Base-by-base conservation (phyloP, 1,139 yeast species). In the Blastobotrys elegans region DNA sequence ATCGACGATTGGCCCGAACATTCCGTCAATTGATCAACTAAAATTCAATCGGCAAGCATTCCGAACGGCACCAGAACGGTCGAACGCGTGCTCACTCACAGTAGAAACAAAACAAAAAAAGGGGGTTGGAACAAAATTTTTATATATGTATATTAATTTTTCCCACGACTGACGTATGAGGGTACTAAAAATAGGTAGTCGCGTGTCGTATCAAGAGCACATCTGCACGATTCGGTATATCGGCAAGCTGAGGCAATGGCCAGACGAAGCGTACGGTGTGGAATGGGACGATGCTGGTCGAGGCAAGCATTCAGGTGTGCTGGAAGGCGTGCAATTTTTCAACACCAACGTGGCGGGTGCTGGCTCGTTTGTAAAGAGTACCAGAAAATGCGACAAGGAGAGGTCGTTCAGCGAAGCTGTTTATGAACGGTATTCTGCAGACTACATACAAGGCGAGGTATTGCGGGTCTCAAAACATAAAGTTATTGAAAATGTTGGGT, bases 161-260 rank as follows among this genome's bases (percentile, higher is more conserved):
- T n/a, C n/a, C n/a, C 29, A 26, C 11, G 29, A 26, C 29, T 26
- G 11, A 7, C 10, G n/a, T n/a, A 30, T 10, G 14, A 4, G 40
- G 20, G 40, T 18, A 16, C 5, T 36, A 3, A 29, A 32, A 18
- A 22, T 41, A 2, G 46, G 46, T n/a, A 13, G 11, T 11, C 3
- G 46, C 6, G 34, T 42, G 4, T 69, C 76, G 1, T 65, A 74
- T 21, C 68, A 66, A 20, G 76, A 75, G 0, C 70, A 78, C 17
- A 54, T 76, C 1, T 87, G 87, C 33, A 86, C 95, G 0, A 72
- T 89, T 4, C 66, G 74, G 47, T 89, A 63, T 57, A 62, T 76
- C 0, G 97, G 97, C 0, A 39, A 50, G 0, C 65, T 88, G 1
- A 75, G 77, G 0, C 88, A 96, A 96, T 88, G 96, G 96, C 78